Evolutionary conservation across 129 eudicot genomes (phyloP).

Genomic region (Mikania micrantha): DNA sequence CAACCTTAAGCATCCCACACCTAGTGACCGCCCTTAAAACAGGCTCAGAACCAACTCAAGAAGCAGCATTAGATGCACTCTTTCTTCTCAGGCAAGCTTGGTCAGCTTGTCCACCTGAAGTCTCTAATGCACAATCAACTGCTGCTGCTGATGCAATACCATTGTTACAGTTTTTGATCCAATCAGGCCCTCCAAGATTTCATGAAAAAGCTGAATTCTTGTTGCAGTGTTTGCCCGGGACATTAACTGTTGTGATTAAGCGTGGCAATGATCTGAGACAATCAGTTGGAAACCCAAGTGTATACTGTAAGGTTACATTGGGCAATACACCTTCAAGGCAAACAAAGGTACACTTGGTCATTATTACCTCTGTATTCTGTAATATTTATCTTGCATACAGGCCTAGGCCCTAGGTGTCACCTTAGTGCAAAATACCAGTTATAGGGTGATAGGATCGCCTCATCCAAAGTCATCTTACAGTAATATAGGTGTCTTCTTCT

Average conservation of each 20-base stretch:
- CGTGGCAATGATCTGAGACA: constrained; percentile 92
- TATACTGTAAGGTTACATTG: constrained; percentile 87
- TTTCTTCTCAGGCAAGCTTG: constrained; percentile 99
- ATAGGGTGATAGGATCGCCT: neutral
- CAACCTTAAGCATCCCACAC: constrained; percentile 94
- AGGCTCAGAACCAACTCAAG: constrained; percentile 96
- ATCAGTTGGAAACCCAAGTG: constrained; percentile 96
- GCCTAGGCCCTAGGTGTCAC: neutral
- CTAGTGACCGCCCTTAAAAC: constrained; percentile 88
- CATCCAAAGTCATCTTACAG: neutral
- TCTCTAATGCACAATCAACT: constrained; percentile 84
- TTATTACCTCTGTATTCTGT: neutral
- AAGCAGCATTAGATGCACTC: constrained; percentile 94
- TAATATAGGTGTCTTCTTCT: neutral
- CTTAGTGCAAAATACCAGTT: neutral
- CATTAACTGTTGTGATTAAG: constrained; percentile 75
- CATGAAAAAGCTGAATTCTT: constrained; percentile 93
- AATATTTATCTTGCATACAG: neutral
- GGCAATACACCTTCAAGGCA: constrained; percentile 79
- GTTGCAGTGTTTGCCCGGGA: constrained; percentile 97
- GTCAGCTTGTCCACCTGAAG: constrained; percentile 99
- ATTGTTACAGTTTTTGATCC: constrained; percentile 81
- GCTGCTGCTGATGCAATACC: constrained; percentile 99
- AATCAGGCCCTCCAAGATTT: constrained; percentile 98
- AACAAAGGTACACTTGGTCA: constrained; percentile 52